These are phyloP conservation scores for Phaffomyces thermotolerans DNA, from an alignment of 805 yeast genomes.

Conservation along the genomic window DNA sequence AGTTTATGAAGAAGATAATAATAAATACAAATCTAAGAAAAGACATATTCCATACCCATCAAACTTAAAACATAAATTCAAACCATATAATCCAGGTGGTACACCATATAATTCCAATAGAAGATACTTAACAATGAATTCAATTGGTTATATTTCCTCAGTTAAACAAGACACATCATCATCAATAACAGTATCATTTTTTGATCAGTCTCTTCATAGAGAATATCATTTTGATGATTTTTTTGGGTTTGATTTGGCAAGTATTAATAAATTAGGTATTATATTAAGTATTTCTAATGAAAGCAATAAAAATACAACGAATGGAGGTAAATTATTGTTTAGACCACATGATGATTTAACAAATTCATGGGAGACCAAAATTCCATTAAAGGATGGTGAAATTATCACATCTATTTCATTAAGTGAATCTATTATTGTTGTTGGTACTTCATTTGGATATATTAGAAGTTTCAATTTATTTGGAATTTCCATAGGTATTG, in stretches of 20 bases:
- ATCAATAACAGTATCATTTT: constrained; percentile 81
- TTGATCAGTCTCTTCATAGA: constrained; percentile 65
- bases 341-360: constrained; percentile 60
- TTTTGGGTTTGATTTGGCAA: constrained; percentile 65
- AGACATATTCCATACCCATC: constrained; percentile 6
- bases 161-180: constrained; percentile 53
- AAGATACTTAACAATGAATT: constrained; percentile 74
- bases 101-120: constrained; percentile 71
- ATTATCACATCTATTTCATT: constrained; percentile 62
- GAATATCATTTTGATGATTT: constrained; percentile 84
- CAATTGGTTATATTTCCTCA: constrained; percentile 75
- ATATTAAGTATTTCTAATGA: constrained; percentile 48
- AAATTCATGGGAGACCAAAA: constrained; percentile 64
- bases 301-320: constrained; percentile 21
- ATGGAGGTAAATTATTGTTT: constrained; percentile 44
- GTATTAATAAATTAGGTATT: constrained; percentile 59
- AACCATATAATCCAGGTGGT: constrained; percentile 78
- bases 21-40: constrained; percentile 3
- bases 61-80: constrained; percentile 27
- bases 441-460: constrained; percentile 73
- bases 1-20: constrained; percentile 8
- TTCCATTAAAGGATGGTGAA: constrained; percentile 48
- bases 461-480: constrained; percentile 60
- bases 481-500: constrained; percentile 67
- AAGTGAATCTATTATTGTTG: constrained; percentile 51